Conservation (phyloP, 2,329 filamentous ascomycete species). For the Microcera coccophila region DNA sequence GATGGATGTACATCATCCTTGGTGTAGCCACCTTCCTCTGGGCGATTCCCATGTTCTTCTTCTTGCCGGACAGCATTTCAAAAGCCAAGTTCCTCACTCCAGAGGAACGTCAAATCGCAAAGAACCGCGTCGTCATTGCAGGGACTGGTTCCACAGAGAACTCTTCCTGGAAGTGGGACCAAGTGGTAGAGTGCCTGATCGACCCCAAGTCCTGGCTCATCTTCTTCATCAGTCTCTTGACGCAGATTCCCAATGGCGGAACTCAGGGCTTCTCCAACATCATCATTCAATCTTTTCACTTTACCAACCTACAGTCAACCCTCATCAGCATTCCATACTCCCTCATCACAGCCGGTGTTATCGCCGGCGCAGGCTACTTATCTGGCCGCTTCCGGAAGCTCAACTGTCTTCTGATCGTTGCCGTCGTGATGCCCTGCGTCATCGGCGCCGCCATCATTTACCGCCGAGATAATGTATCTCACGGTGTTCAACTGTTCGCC, state of each 20-base stretch:
- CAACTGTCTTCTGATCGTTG: neutral
- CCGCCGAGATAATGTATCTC: neutral
- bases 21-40: slow-evolving; percentile 21
- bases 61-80: slow-evolving; percentile 22
- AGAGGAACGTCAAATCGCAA: slow-evolving; percentile 28
- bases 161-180: slow-evolving; percentile 22
- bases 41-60: slow-evolving; percentile 16
- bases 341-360: neutral
- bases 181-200: slow-evolving; percentile 21
- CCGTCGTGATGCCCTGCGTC: neutral
- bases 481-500: neutral
- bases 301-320: slow-evolving; percentile 15
- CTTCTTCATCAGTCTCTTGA: slow-evolving; percentile 22
- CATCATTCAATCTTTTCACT: slow-evolving; percentile 23
- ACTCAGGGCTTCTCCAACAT: slow-evolving; percentile 24
- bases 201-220: slow-evolving; percentile 28
- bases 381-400: slow-evolving; percentile 1
- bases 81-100: slow-evolving; percentile 27
- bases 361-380: slow-evolving; percentile 1
- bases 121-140: slow-evolving; percentile 31
- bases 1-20: slow-evolving; percentile 30
- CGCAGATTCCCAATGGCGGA: slow-evolving; percentile 31
- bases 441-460: neutral
- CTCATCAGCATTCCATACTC: neutral
- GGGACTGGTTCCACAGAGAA: slow-evolving; percentile 33